Evolutionary conservation across 805 yeast species (phyloP), one percentile per base, ranked within the genome.

Genomic region (Wickerhamomyces ciferrii): DNA sequence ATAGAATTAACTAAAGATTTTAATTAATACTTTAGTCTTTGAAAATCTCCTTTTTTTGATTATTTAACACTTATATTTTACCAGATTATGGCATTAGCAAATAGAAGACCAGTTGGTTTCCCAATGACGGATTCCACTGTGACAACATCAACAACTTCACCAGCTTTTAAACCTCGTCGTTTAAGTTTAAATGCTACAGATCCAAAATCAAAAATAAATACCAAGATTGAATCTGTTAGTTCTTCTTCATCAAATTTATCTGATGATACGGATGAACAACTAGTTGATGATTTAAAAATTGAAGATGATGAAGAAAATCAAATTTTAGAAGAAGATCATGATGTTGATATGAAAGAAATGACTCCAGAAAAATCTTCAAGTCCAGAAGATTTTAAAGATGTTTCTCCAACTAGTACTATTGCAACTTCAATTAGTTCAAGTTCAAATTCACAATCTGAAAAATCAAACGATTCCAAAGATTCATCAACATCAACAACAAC

Each of bases 21-120:
- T 59, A 51, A 48, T 48, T 58, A 59, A 58, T 53, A 44, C 58
- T 55, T 56, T 52, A 50, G 53, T 46, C 39, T 23, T 18, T 14
- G 8, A 8, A 4, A 27, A 4, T 27, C 14, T 27, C 15, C n/a
- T 27, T 27, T 9, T 27, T 13, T 27, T 27, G 31, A 27, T 10
- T 27, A 10, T 10, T 27, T 27, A 10, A 27, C 11, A 14, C 31
- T 10, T 13, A 10, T 27, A 27, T 27, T 10, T 27, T 27, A 27
- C 7, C 31, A 10, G 20, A 58, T 25, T 41, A 80, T 80, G 86
- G 86, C 86, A 47, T 71, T 80, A 67, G 80, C 86, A 50, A 82
- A 80, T 60, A 75, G 83, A 70, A 78, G 84, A 72, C 84, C 84
- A 24, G 71, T 78, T 44, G 77, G 74, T 32, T 68, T 79, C 54